Percentiles rank a stretch among this genome's conserved stretches.
These are phyloP conservation scores for Arachis monticola DNA, from an alignment of 331 rosid species.

Conservation along the genomic window DNA sequence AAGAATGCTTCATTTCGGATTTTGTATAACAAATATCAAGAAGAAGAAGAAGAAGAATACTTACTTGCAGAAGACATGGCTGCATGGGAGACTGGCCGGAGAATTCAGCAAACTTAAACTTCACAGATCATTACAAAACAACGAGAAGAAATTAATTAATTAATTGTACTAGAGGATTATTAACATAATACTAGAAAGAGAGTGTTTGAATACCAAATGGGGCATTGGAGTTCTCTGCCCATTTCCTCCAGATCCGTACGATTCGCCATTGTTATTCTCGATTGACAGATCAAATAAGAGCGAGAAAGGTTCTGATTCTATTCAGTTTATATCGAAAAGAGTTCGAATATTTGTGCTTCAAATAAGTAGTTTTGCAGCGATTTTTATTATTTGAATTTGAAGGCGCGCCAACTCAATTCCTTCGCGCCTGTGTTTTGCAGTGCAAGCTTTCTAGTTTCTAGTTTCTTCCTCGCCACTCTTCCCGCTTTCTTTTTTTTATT, in stretches of 20 bases:
- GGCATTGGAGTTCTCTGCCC: conserved; percentile 91
- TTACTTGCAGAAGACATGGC: conserved; percentile 92
- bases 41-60: not conserved
- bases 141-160: conserved; percentile 12
- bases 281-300: not conserved
- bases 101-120: conserved; percentile 74
- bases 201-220: conserved; percentile 64
- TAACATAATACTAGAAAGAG: not conserved
- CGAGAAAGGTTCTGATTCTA: not conserved
- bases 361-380: too few species aligned
- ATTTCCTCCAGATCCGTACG: conserved; percentile 66
- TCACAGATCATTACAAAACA: conserved; percentile 5
- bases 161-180: not conserved
- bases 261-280: conserved; percentile 49
- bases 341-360: not conserved
- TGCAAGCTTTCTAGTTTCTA: too few species aligned
- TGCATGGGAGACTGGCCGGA: conserved; percentile 81
- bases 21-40: not conserved
- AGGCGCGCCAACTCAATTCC: not conserved
- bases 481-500: not conserved
- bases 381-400: not conserved
- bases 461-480: not conserved
- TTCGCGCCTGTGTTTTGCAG: not conserved
- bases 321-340: too few species aligned
- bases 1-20: too few species aligned